These are phyloP conservation scores for Diaporthe ilicicola DNA, from an alignment of 2,329 filamentous ascomycete genomes.

Conservation along the genomic window DNA sequence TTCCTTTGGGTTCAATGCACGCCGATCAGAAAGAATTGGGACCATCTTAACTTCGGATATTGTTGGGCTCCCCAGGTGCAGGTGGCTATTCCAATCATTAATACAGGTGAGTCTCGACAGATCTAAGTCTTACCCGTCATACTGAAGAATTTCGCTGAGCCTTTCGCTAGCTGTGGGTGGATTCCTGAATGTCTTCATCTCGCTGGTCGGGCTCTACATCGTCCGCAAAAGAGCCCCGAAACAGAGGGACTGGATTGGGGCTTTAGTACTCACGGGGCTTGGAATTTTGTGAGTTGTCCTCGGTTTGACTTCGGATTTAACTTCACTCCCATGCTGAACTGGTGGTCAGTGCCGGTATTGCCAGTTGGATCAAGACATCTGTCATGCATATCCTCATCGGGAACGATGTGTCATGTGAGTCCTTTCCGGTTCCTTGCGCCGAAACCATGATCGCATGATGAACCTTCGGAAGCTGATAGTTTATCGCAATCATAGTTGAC, in stretches of 20 bases:
- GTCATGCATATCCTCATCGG: conserved; percentile 16
- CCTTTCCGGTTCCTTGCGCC: too few relatives aligned
- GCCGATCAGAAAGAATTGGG: conserved; percentile 21
- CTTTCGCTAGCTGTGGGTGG: neutral
- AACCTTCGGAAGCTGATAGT: neutral
- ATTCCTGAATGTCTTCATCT: neutral
- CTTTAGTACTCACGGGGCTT: neutral
- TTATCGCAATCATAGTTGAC: neutral
- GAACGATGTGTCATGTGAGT: conserved; percentile 21
- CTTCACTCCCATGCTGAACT: neutral
- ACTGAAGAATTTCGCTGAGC: neutral
- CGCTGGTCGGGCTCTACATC: conserved; percentile 1
- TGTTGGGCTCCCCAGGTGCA: neutral
- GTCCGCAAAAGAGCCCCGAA: conserved; percentile 2
- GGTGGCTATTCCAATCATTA: conserved; percentile 18
- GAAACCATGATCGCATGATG: neutral
- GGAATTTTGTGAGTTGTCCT: conserved; percentile 14
- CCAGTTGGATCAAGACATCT: conserved; percentile 15
- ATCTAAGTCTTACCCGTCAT: neutral
- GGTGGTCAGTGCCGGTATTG: neutral
- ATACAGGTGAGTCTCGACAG: neutral
- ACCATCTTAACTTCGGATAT: neutral
- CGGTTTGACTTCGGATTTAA: too few relatives aligned
- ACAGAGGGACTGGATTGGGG: conserved; percentile 18
- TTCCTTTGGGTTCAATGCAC: conserved; percentile 20